Base-by-base conservation (phyloP, 257 asterid species). In the Scutellaria barbata region DNA sequence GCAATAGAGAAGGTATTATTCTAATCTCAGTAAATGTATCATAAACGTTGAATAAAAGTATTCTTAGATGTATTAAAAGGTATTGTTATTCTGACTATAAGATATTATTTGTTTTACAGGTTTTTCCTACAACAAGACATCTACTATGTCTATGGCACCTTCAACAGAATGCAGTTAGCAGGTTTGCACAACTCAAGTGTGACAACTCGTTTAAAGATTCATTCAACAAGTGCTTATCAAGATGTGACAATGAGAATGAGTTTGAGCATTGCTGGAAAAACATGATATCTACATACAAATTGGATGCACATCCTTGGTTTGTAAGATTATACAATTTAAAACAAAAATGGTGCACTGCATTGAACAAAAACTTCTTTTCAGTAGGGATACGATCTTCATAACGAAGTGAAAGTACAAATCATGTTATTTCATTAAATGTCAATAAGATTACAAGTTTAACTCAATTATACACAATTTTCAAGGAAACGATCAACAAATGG, bases 121-220 rank as follows among this genome's bases (percentile, higher is more conserved):
- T 63, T 43, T 63, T 63, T 14, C 69, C 56, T 0, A 18, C 39
- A 20, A 43, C 42, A 20, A 43, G 22, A 20, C 69, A 63, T 5
- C 43, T 41, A 37, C 10, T 63, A 18, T 63, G 69, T 40, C 6
- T 50, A 14, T 63, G 69, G 20, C 55, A 43, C 56, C 48, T 63
- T 10, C 48, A 63, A 16, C 42, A 63, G 18, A 50, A 63, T 16
- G 56, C 41, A 1, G 42, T 63, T 5, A 22, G 42, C 7, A 37
- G 11, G 6, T 63, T 22, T 10, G 39, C 10, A 35, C 12, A 63
- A 10, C 8, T 63, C 18, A 63, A 63, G 45, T 14, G 55, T n/a
- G n/a, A n/a, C 41, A 63, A 63, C 10, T 41, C 18, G 6, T 63
- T 43, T 11, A 30, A 20, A 3, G 3, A 25, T 25, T n/a, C 5